Evolutionary conservation across 192 early-diverging fungal species (phyloP).

Genomic region (Linnemannia schmuckeri): DNA sequence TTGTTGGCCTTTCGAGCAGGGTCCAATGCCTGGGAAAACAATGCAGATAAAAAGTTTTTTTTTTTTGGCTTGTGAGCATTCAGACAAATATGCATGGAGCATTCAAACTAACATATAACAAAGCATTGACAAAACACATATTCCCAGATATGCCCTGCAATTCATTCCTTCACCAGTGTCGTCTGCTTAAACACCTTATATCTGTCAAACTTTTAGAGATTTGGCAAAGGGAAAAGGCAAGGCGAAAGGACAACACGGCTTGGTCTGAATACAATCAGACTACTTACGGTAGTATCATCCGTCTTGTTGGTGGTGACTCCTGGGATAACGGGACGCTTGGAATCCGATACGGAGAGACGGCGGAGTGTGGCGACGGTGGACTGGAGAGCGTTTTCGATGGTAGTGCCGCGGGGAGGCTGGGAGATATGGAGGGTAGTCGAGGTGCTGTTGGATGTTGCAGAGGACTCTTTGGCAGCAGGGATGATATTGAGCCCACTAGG

Average conservation of each 20-base stretch:
- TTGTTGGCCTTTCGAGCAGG: conserved; percentile 18
- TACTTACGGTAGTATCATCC: conserved; percentile 43
- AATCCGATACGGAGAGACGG: conserved; percentile 56
- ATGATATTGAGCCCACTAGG: conserved; percentile 1
- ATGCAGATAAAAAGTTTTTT: neutral
- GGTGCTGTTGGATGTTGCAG: neutral
- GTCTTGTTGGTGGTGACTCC: conserved; percentile 21
- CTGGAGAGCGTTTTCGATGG: conserved; percentile 59
- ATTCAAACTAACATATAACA: no score
- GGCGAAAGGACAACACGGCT: neutral
- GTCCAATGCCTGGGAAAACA: neutral
- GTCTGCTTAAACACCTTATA: no score
- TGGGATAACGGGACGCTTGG: conserved; percentile 40
- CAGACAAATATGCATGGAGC: no score
- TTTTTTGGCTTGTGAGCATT: conserved; percentile 3
- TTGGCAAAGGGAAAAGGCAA: neutral
- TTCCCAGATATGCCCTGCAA: no score
- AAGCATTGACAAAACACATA: no score
- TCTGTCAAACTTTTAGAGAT: no score
- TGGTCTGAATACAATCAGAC: no score
- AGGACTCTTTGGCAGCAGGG: conserved; percentile 17
- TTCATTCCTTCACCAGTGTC: no score
- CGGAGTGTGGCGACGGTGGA: conserved; percentile 59
- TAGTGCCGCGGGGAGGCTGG: conserved; percentile 48
- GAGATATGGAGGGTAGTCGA: conserved; percentile 53